These are phyloP conservation scores for Pleoardoris graminearum DNA, from an alignment of 2,329 filamentous ascomycete species.

Conservation along the genomic window DNA sequence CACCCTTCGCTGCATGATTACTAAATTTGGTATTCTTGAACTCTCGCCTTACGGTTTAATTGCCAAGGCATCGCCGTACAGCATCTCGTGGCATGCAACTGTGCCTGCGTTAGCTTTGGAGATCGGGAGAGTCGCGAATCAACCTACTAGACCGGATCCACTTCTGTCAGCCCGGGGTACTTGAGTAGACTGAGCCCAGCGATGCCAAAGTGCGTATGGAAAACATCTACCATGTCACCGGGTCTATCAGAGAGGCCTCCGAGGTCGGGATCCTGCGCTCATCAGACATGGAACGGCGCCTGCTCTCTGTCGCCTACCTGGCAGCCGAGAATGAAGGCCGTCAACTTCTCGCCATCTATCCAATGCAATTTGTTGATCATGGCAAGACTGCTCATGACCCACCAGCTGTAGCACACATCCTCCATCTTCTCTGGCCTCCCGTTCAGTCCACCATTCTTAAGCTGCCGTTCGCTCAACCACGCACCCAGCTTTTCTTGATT, in stretches of 20 bases:
- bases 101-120: conserved; percentile 1
- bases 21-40: neutral
- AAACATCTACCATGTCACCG: conserved; percentile 95
- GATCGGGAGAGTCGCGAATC: neutral
- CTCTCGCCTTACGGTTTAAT: conserved; percentile 13
- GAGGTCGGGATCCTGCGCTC: conserved; percentile 66
- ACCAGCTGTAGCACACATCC: conserved; percentile 99
- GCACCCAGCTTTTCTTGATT: conserved; percentile 79
- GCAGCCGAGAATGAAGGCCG: conserved; percentile 80
- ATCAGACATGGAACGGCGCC: conserved; percentile 11
- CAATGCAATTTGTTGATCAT: conserved; percentile 89
- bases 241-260: conserved; percentile 91
- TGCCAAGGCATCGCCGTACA: conserved; percentile 41
- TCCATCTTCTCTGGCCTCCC: conserved; percentile 93
- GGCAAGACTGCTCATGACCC: conserved; percentile 88
- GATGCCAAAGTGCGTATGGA: conserved; percentile 89
- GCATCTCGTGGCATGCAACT: conserved; percentile 48
- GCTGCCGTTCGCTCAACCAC: conserved; percentile 93
- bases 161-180: conserved; percentile 73
- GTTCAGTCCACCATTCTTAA: conserved; percentile 85
- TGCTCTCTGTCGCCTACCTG: conserved; percentile 60
- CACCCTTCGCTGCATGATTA: neutral
- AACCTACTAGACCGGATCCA: conserved; percentile 83
- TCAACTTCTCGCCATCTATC: conserved; percentile 84
- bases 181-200: conserved; percentile 84